Conservation (phyloP, 2,329 filamentous ascomycete genomes). For the Colletotrichum higginsianum region DNA sequence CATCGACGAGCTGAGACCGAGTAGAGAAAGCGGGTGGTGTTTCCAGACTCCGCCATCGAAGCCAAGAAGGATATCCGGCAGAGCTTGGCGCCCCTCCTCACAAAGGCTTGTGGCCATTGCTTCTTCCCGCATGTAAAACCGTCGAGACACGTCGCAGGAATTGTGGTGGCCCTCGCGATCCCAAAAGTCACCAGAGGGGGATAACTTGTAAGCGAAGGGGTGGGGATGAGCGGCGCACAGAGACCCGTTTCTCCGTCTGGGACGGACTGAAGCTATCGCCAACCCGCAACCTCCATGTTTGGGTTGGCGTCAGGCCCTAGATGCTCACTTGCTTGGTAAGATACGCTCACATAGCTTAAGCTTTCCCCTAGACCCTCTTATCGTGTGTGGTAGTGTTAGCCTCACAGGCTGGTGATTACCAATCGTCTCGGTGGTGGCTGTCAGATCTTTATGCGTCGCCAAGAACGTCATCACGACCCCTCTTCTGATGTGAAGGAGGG, state of each 20-base stretch:
- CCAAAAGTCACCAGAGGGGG: no score
- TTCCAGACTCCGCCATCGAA: constrained; percentile 5
- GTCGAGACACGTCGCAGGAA: constrained; percentile 10
- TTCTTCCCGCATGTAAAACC: background rate
- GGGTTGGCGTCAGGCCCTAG: background rate
- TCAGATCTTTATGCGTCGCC: background rate
- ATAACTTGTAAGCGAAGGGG: background rate
- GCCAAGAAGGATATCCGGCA: background rate
- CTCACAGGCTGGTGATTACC: background rate
- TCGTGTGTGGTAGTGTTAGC: background rate
- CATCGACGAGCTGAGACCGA: no score
- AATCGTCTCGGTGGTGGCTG: background rate
- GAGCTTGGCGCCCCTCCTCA: background rate
- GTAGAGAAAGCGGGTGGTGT: background rate
- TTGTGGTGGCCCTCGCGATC: background rate
- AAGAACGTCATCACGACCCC: constrained; percentile 1
- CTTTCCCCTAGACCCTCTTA: background rate
- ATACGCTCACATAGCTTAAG: background rate
- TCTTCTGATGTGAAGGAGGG: background rate
- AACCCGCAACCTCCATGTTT: background rate
- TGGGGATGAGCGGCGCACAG: background rate
- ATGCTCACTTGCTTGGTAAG: background rate
- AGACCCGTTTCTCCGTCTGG: background rate
- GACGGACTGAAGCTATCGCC: no score
- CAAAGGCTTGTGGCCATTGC: constrained; percentile 14